These are phyloP conservation scores for Emiliania huxleyi DNA, from an alignment of 78 protist species.

Conservation along the genomic window DNA sequence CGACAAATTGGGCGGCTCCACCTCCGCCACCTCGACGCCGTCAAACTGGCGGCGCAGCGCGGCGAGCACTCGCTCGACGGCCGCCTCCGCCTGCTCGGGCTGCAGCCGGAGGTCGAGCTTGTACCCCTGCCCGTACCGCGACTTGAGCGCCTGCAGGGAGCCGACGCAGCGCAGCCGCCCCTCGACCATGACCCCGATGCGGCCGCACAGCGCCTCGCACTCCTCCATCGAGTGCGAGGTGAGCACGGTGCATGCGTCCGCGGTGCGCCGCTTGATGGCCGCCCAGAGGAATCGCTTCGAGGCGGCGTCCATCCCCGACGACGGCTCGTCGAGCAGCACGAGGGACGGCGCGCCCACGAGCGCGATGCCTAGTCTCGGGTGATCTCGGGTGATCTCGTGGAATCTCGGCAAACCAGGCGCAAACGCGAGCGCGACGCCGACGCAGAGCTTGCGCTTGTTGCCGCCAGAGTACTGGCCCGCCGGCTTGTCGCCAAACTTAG, in stretches of 20 bases:
- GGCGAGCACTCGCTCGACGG: neutral
- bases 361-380: too few species aligned
- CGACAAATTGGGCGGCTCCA: neutral
- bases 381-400: too few species aligned
- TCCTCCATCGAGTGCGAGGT: slow-evolving; percentile 82
- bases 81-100: neutral
- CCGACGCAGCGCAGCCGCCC: slow-evolving; percentile 54
- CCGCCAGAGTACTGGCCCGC: slow-evolving; percentile 72
- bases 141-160: neutral
- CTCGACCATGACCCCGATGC: slow-evolving; percentile 68
- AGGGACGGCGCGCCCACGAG: slow-evolving; percentile 67
- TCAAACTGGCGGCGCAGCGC: neutral
- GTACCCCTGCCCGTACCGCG: slow-evolving; percentile 37
- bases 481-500: slow-evolving; percentile 13
- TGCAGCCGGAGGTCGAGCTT: slow-evolving; percentile 9
- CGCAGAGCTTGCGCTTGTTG: slow-evolving; percentile 74
- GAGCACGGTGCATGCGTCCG: slow-evolving; percentile 53
- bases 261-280: slow-evolving; percentile 14
- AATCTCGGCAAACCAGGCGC: too few species aligned
- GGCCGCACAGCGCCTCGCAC: slow-evolving; percentile 58
- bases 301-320: slow-evolving; percentile 75
- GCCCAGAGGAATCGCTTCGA: slow-evolving; percentile 35
- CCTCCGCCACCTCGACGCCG: neutral
- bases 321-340: slow-evolving; percentile 77
- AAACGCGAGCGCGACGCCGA: slow-evolving; percentile 63